Evolutionary conservation across 768 basidiomycete species (phyloP).

Genomic region (Wakefieldia striispora): DNA sequence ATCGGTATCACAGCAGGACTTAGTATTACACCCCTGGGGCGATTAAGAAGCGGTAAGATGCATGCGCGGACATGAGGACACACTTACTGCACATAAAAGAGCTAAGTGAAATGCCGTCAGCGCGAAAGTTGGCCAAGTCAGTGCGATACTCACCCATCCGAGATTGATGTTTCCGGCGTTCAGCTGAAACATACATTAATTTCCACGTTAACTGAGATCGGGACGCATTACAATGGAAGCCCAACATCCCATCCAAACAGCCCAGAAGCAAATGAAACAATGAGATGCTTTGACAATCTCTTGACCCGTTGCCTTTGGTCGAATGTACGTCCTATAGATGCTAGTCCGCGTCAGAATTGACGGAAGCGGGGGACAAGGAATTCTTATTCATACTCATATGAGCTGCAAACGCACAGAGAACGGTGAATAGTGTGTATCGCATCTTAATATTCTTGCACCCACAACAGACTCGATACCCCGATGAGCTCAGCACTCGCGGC

Average conservation of each 20-base stretch:
- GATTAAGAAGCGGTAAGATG: neutral
- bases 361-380: neutral
- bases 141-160: constrained; percentile 38
- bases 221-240: constrained; percentile 33
- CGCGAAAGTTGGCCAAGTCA: neutral
- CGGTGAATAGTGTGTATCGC: neutral
- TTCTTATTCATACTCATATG: constrained; percentile 41
- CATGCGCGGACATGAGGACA: neutral
- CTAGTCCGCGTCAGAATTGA: constrained; percentile 10
- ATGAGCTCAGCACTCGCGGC: constrained; percentile 47
- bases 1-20: constrained; percentile 52
- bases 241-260: constrained; percentile 44
- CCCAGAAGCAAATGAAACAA: constrained; percentile 42
- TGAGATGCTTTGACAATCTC: constrained; percentile 42
- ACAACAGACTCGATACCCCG: constrained; percentile 45
- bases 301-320: constrained; percentile 35
- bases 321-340: constrained; percentile 39
- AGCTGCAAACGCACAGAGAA: constrained; percentile 23
- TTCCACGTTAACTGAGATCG: neutral
- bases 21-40: constrained; percentile 44
- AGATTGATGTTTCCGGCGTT: constrained; percentile 45
- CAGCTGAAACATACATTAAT: constrained; percentile 29
- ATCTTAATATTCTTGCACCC: constrained; percentile 14
- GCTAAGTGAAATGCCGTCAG: constrained; percentile 15
- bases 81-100: constrained; percentile 46